Evolutionary conservation across 2,329 filamentous ascomycete genomes (phyloP).

Genomic region (Trichoderma polysporum): DNA sequence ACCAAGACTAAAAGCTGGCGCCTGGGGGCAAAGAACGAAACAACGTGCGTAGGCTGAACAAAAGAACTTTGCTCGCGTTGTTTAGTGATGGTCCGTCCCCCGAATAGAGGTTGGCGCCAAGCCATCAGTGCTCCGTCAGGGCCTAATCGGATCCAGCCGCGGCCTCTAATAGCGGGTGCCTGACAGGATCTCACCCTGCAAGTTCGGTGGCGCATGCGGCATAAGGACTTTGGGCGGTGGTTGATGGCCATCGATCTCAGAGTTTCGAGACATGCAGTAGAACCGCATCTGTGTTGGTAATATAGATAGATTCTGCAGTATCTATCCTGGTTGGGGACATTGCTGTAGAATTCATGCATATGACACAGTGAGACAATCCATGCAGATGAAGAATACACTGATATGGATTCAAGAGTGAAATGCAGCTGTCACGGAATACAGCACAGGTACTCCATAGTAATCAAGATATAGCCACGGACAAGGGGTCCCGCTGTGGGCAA

Average conservation of each 20-base stretch:
- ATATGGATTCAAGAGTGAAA: no score
- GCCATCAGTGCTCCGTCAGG: background rate
- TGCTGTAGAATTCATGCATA: background rate
- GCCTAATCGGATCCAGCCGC: background rate
- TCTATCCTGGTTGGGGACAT: no score
- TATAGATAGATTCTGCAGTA: background rate
- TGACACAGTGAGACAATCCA: background rate
- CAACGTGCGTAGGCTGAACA: background rate
- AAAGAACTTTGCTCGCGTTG: background rate
- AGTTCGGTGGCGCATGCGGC: background rate
- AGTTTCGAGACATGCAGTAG: background rate
- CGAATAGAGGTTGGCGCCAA: background rate
- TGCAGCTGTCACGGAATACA: background rate
- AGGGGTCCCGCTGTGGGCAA: background rate
- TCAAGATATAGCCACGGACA: background rate
- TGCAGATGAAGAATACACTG: no score
- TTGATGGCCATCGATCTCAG: background rate
- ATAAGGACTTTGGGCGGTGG: background rate
- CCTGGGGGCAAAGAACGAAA: background rate
- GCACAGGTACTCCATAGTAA: background rate
- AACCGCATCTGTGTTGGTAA: background rate
- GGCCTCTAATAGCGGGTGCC: conserved; percentile 14
- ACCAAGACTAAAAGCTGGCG: background rate
- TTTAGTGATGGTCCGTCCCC: background rate
- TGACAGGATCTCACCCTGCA: conserved; percentile 1